These are phyloP conservation scores for Apiotrichum akiyoshidainum DNA, from an alignment of 1,284 basidiomycete species.

Conservation along the genomic window DNA sequence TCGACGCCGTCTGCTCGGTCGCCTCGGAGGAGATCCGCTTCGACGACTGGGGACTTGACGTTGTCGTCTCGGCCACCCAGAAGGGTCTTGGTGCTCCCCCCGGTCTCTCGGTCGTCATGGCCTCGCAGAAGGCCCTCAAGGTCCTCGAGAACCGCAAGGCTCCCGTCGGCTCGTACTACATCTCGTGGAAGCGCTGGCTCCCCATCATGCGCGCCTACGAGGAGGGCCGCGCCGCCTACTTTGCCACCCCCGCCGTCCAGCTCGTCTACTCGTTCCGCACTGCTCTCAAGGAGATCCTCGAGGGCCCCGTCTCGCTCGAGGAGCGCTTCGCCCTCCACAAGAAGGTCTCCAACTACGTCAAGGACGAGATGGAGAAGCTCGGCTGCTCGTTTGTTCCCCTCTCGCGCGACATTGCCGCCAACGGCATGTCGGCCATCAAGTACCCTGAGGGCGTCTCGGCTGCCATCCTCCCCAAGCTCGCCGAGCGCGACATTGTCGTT, in stretches of 20 bases:
- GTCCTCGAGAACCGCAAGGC: slow-evolving; percentile 67
- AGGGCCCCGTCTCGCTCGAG: slow-evolving; percentile 62
- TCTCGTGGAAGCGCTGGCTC: slow-evolving; percentile 89
- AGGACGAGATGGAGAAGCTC: slow-evolving; percentile 64
- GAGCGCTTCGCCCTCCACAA: slow-evolving; percentile 77
- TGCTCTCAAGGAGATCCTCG: slow-evolving; percentile 71
- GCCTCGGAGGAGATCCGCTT: slow-evolving; percentile 93
- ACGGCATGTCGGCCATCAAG: slow-evolving; percentile 84
- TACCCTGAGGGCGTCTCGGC: slow-evolving; percentile 73
- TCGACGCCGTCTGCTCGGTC: slow-evolving; percentile 94
- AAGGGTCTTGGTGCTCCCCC: slow-evolving; percentile 96
- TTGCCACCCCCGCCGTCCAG: slow-evolving; percentile 91
- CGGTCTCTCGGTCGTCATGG: slow-evolving; percentile 81
- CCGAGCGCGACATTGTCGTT: slow-evolving; percentile 67
- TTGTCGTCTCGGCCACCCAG: slow-evolving; percentile 85
- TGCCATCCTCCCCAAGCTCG: slow-evolving; percentile 61
- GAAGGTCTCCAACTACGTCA: slow-evolving; percentile 69
- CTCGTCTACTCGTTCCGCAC: slow-evolving; percentile 85
- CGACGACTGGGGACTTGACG: slow-evolving; percentile 90
- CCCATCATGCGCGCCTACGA: slow-evolving; percentile 87
- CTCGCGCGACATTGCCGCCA: slow-evolving; percentile 66
- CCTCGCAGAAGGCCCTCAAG: slow-evolving; percentile 75
- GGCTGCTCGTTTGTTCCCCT: slow-evolving; percentile 71
- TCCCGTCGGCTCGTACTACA: slow-evolving; percentile 78
- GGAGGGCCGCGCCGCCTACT: slow-evolving; percentile 62